phyloP scores from a whole-genome alignment of 345 rosid genomes.

The Acer campestre region DNA sequence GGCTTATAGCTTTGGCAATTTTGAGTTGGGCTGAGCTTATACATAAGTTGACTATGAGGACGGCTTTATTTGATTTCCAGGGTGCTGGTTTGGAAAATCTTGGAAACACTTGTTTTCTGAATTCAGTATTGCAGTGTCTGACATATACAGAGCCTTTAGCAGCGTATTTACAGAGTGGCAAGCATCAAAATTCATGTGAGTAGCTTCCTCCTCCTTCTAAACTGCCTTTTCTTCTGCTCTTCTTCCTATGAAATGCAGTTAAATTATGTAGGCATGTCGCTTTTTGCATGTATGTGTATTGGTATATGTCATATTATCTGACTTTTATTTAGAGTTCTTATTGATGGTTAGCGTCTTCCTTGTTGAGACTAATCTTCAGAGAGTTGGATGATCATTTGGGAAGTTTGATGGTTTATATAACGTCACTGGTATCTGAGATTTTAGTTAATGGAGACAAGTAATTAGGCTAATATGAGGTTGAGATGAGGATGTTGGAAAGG shows the following conservation, averaged over 20 bases:
- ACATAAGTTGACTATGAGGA: background rate
- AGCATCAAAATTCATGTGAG: constrained; percentile 82
- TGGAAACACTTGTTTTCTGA: constrained; percentile 97
- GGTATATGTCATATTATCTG: background rate
- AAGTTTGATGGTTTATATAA: background rate
- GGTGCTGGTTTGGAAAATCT: constrained; percentile 96
- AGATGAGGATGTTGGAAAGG: background rate
- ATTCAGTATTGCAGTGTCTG: constrained; percentile 91
- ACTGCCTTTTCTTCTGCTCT: background rate
- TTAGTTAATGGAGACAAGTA: background rate
- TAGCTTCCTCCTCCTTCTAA: constrained; percentile 14
- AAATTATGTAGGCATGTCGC: background rate
- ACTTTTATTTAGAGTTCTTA: background rate
- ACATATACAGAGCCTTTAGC: constrained; percentile 96
- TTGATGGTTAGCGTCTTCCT: background rate
- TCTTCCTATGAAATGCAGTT: background rate
- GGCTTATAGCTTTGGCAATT: no score
- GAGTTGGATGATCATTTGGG: background rate
- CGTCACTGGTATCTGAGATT: background rate
- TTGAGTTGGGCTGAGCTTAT: background rate
- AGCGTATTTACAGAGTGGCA: constrained; percentile 83
- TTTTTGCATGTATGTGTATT: background rate
- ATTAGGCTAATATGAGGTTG: background rate
- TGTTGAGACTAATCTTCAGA: background rate
- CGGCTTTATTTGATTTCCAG: constrained; percentile 42